A percentile compares a stretch with the other conserved stretches of the same genome.
Evolutionary conservation across 2,329 filamentous ascomycete genomes (phyloP).

Genomic region (Aspergillus fijiensis): DNA sequence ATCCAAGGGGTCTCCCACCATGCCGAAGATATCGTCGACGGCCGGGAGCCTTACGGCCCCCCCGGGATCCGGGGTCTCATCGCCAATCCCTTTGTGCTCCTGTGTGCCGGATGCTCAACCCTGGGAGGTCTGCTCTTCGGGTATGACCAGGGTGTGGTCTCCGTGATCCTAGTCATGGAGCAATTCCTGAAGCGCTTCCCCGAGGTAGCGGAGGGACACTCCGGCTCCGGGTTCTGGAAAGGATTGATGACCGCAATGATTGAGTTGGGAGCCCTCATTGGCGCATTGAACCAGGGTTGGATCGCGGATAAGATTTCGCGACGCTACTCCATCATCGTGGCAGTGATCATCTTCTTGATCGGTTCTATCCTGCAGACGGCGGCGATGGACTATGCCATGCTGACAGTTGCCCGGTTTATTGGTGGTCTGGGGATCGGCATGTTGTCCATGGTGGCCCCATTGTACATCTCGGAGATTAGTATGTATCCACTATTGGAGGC

Average conservation of each 20-base stretch:
- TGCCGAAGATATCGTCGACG: constrained; percentile 31
- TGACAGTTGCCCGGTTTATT: constrained; percentile 51
- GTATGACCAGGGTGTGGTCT: constrained; percentile 49
- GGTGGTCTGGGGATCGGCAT: constrained; percentile 55
- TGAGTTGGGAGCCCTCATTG: constrained; percentile 52
- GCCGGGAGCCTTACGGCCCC: constrained; percentile 35
- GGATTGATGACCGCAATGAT: constrained; percentile 57
- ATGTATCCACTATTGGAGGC: constrained; percentile 9
- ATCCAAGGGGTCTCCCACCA: constrained; percentile 35
- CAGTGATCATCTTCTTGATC: constrained; percentile 52
- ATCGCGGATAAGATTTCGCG: constrained; percentile 55
- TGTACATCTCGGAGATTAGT: constrained; percentile 55
- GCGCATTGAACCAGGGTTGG: constrained; percentile 50
- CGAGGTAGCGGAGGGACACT: constrained; percentile 36
- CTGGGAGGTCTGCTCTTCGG: constrained; percentile 53
- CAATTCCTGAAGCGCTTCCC: constrained; percentile 51
- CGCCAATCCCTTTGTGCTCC: constrained; percentile 50
- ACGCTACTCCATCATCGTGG: constrained; percentile 54
- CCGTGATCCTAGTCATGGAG: constrained; percentile 53
- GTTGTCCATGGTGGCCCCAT: constrained; percentile 50
- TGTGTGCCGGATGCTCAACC: constrained; percentile 53
- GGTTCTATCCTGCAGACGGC: constrained; percentile 54
- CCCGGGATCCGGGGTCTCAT: constrained; percentile 50
- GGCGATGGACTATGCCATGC: constrained; percentile 52
- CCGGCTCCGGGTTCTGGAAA: constrained; percentile 44